Evolutionary conservation across 2,329 filamentous ascomycete species (phyloP), one percentile per base, ranked within the genome.

Genomic region (Gaeumannomyces sp.): DNA sequence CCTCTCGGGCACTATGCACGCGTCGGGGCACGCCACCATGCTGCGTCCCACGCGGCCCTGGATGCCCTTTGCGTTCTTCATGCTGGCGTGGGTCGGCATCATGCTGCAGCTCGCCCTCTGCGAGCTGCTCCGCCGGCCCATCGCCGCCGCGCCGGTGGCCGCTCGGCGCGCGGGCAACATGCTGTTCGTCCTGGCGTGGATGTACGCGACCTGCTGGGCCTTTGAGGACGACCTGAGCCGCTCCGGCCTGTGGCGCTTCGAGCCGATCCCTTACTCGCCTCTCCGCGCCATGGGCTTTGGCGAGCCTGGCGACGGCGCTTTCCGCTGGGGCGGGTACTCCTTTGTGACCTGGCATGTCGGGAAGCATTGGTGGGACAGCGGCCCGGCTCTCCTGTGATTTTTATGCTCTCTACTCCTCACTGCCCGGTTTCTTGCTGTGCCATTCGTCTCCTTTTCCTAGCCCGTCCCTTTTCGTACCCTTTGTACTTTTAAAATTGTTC

Each of bases 191-290:
- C 68, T 87, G 6, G 70, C 73, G 0, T 97, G 92, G 91, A 77
- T 96, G 66, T 85, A 87, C 64, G 73, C 79, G 22, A 94, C 91
- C 0, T 83, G 84, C 0, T 80, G 80, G 57, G 74, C 87, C 50
- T 80, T 97, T n/a, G 79, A 87, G 14, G 86, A 96, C 72, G 93
- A 97, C 71, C 87, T 96, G 73, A 83, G 88, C 0, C 80, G 83
- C 14, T 84, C 86, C 0, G 92, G 91, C 0, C 71, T 96, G 0
- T 97, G 91, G 90, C 75, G 96, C 19, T 86, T 87, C 67, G 92
- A 97, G 75, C 92, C 92, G 0, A 76, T 96, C n/a, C 92, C 93
- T 0, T 68, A 94, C 11, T 96, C 91, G 64, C 72, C 83, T 0
- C 72, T 93, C n/a, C 81, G 92, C 31, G 84, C 82, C 2, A 45